Conservation (phyloP, 768 basidiomycete genomes). For the Dioszegia aurantiaca region DNA sequence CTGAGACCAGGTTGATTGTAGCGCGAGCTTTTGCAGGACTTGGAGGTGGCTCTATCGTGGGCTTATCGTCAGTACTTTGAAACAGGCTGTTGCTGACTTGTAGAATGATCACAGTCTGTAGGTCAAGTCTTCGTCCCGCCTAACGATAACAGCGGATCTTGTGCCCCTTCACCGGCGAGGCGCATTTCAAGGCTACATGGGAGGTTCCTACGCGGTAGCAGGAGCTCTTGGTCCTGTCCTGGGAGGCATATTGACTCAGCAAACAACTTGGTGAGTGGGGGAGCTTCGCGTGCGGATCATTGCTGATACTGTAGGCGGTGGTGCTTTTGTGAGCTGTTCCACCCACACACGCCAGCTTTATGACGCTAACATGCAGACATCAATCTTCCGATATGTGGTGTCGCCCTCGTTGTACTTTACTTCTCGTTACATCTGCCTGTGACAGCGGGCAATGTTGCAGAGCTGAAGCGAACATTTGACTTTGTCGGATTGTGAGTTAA, state of each 20-base stretch:
- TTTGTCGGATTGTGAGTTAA: constrained; percentile 53
- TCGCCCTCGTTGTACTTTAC: constrained; percentile 48
- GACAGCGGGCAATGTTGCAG: constrained; percentile 21
- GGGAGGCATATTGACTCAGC: constrained; percentile 58
- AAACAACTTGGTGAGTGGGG: constrained; percentile 33
- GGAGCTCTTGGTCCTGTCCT: constrained; percentile 74
- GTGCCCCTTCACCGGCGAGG: constrained; percentile 76
- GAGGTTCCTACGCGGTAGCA: constrained; percentile 75
- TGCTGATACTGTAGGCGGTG: constrained; percentile 30
- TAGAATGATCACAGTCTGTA: constrained; percentile 23
- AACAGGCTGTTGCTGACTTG: neutral
- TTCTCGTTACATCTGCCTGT: constrained; percentile 53
- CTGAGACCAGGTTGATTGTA: constrained; percentile 28
- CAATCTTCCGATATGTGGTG: constrained; percentile 50
- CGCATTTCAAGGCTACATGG: constrained; percentile 62
- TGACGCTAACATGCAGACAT: no score
- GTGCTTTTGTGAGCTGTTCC: constrained; percentile 48
- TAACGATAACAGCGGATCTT: constrained; percentile 59
- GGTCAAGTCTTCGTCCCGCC: neutral
- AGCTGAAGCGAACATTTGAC: constrained; percentile 51
- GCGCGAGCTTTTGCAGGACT: constrained; percentile 41
- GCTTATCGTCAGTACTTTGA: constrained; percentile 31
- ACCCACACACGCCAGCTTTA: no score
- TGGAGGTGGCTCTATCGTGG: constrained; percentile 45
- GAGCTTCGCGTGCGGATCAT: neutral